A percentile compares a stretch with the other conserved stretches of the same genome.
Evolutionary conservation across 108 stramenopile species (phyloP).

Genomic region (Nitzschia sp.): DNA sequence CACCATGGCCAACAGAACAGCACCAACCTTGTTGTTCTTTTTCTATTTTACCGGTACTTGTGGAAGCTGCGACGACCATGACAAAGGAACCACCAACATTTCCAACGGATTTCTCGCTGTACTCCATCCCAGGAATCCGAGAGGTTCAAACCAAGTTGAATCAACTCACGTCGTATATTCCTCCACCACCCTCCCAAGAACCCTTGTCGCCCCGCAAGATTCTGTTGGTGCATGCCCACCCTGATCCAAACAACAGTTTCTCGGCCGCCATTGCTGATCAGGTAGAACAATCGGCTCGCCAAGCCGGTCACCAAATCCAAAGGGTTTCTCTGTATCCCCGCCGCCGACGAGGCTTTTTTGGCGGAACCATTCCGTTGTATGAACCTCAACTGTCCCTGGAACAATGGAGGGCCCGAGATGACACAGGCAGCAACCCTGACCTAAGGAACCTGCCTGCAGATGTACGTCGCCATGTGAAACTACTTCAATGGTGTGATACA

Average conservation of each 20-base stretch:
- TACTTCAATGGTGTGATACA: conserved; percentile 38
- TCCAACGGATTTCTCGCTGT: not conserved
- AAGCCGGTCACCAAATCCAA: conserved; percentile 23
- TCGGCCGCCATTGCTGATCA: conserved; percentile 27
- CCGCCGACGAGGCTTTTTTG: not conserved
- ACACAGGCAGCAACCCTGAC: not conserved
- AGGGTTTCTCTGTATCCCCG: conserved; percentile 16
- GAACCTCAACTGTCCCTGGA: conserved; percentile 7
- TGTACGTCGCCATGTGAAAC: conserved; percentile 12
- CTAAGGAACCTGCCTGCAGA: conserved; percentile 7
- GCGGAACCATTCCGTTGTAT: not conserved
- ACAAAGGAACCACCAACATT: too few species aligned
- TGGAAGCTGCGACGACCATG: too few species aligned
- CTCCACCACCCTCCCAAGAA: conserved; percentile 14
- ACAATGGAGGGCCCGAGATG: conserved; percentile 5
- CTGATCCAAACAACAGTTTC: conserved; percentile 22
- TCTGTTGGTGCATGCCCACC: conserved; percentile 22
- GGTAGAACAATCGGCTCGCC: conserved; percentile 17
- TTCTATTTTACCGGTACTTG: too few species aligned
- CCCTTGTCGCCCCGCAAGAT: conserved; percentile 15
- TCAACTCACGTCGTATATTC: conserved; percentile 22
- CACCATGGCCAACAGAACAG: too few species aligned
- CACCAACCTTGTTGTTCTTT: too few species aligned
- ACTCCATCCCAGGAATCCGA: conserved; percentile 20
- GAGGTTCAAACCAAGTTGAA: conserved; percentile 20